Conservation (phyloP, 176 grass and related monocot species). For the Bolboschoenus planiculmis region DNA sequence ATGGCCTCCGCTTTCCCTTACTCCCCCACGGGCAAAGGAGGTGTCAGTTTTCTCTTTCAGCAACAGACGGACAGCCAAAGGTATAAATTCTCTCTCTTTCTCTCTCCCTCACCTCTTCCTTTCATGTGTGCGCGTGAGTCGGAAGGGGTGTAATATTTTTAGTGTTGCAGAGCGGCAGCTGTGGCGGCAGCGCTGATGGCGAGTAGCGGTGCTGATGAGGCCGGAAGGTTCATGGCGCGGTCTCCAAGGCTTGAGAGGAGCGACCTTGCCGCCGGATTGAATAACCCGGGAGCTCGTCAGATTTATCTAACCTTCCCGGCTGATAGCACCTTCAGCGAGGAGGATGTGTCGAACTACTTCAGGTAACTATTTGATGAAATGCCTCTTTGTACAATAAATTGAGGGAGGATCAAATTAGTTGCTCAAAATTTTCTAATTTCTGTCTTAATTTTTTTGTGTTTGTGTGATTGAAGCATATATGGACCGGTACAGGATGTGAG, state of each 20-base stretch:
- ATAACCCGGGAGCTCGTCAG: constrained; percentile 49
- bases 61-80: constrained; percentile 58
- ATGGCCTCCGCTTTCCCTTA: constrained; percentile 58
- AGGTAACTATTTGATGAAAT: constrained; percentile 43
- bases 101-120: neutral
- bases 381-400: neutral
- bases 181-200: constrained; percentile 43
- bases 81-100: constrained; percentile 12
- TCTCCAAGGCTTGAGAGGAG: constrained; percentile 48
- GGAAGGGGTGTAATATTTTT: neutral
- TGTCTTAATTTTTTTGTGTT: neutral
- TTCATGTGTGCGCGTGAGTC: neutral
- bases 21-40: constrained; percentile 34
- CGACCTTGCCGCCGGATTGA: constrained; percentile 28
- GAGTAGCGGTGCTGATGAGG: constrained; percentile 31
- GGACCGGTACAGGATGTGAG: constrained; percentile 90
- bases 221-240: constrained; percentile 42
- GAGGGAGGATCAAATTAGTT: neutral
- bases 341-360: constrained; percentile 84
- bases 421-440: neutral
- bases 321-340: constrained; percentile 76
- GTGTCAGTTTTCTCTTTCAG: constrained; percentile 39
- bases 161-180: constrained; percentile 27
- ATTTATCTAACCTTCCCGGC: constrained; percentile 89
- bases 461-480: constrained; percentile 50